Conservation (phyloP, 345 rosid genomes). For the Eutrema japonicum region DNA sequence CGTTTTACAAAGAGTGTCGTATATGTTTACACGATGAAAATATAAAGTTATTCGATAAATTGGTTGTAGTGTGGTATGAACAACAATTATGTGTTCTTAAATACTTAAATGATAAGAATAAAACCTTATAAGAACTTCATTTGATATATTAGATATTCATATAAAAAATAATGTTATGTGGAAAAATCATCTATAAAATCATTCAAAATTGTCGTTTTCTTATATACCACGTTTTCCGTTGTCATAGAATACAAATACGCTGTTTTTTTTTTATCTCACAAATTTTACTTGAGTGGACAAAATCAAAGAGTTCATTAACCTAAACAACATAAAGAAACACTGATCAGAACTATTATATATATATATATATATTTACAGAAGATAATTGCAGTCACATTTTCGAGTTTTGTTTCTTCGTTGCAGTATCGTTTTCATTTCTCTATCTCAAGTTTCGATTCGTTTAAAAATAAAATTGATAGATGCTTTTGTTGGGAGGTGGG, state of each 20-base stretch:
- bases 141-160: neutral
- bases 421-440: neutral
- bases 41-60: neutral
- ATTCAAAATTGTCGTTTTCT: neutral
- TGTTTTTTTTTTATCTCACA: neutral
- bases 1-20: too few species aligned
- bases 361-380: neutral
- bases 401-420: neutral
- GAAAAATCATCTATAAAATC: neutral
- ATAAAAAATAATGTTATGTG: neutral
- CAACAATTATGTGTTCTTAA: neutral
- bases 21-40: neutral
- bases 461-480: neutral
- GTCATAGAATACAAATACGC: neutral
- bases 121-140: neutral
- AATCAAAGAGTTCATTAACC: neutral
- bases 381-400: neutral
- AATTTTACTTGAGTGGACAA: neutral
- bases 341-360: neutral
- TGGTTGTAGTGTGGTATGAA: neutral
- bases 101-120: neutral
- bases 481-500: slow-evolving; percentile 36
- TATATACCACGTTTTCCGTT: neutral
- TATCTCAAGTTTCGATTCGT: neutral
- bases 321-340: neutral